Evolutionary conservation across 1,139 yeast genomes (phyloP).

Genomic region (Yamadazyma diospyri): DNA sequence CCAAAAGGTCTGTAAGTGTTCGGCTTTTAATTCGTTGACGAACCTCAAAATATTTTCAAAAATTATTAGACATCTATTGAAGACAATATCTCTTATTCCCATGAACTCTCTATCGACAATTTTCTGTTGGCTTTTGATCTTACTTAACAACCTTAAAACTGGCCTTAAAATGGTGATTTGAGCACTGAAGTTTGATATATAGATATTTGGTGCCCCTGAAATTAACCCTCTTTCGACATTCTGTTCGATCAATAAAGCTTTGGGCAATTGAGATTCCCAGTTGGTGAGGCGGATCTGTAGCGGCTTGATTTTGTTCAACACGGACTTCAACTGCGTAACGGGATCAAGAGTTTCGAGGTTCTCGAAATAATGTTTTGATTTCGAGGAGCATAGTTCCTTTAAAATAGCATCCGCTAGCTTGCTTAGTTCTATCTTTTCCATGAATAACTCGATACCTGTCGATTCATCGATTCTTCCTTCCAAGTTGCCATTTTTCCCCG

Average conservation of each 20-base stretch:
- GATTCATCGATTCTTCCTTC: slow-evolving; percentile 11
- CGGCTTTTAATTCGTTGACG: slow-evolving; percentile 13
- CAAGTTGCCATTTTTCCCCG: not conserved
- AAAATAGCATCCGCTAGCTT: slow-evolving; percentile 11
- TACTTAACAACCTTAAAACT: slow-evolving; percentile 10
- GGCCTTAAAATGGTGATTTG: slow-evolving; percentile 14
- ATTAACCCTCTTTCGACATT: slow-evolving; percentile 13
- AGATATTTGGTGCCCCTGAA: slow-evolving; percentile 16
- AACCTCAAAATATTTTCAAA: slow-evolving; percentile 13
- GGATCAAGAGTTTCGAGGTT: slow-evolving; percentile 9
- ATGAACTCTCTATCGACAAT: slow-evolving; percentile 12
- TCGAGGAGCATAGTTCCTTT: slow-evolving; percentile 8
- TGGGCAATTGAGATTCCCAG: slow-evolving; percentile 14
- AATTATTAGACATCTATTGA: slow-evolving; percentile 11
- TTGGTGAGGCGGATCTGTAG: slow-evolving; percentile 10
- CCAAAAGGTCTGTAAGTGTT: slow-evolving; percentile 16
- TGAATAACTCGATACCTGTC: slow-evolving; percentile 11
- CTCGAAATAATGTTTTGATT: slow-evolving; percentile 8
- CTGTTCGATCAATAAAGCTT: slow-evolving; percentile 11
- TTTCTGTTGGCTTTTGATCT: slow-evolving; percentile 7
- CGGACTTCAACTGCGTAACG: slow-evolving; percentile 8
- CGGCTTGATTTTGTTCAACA: slow-evolving; percentile 13
- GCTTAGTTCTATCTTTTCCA: slow-evolving; percentile 12
- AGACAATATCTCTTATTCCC: slow-evolving; percentile 14
- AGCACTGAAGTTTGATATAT: slow-evolving; percentile 14